A percentile compares a stretch with the other conserved stretches of the same genome.
phyloP scores from a whole-genome alignment of 176 grass and related monocot genomes.

The Stipa capillata region DNA sequence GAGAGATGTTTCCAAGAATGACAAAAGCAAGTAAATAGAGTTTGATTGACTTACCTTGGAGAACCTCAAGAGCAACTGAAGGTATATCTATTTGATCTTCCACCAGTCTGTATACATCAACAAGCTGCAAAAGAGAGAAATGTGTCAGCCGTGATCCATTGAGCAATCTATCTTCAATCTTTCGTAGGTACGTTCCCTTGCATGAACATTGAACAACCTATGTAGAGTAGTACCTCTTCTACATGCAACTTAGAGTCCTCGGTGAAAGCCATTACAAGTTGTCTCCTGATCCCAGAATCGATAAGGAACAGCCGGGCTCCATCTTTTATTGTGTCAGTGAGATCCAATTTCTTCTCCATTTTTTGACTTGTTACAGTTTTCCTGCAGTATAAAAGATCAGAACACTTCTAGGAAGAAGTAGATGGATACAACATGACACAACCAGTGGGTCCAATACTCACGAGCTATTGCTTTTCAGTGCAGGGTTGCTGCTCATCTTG shows the following conservation, averaged over 20 bases:
- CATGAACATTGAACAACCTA: background rate
- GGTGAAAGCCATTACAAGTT: conserved; percentile 87
- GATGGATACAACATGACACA: background rate
- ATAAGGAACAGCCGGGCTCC: conserved; percentile 90
- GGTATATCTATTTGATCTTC: conserved; percentile 95
- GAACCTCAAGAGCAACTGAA: conserved; percentile 74
- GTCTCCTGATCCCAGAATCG: conserved; percentile 82
- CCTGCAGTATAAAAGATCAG: conserved; percentile 27
- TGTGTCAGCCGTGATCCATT: background rate
- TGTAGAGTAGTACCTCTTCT: conserved; percentile 70
- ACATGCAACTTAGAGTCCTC: conserved; percentile 96
- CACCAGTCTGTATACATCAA: conserved; percentile 85
- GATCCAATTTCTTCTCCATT: conserved; percentile 65
- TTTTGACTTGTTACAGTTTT: conserved; percentile 47
- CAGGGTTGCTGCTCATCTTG: conserved; percentile 87
- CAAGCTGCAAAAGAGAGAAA: conserved; percentile 41
- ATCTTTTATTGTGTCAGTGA: conserved; percentile 97
- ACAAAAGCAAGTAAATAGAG: background rate
- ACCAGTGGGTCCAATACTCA: conserved; percentile 26
- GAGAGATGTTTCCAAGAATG: background rate
- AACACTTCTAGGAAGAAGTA: background rate
- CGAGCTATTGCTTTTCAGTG: conserved; percentile 58
- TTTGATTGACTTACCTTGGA: conserved; percentile 53
- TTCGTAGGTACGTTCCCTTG: background rate
- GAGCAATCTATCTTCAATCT: background rate